Evolutionary conservation across 2,329 filamentous ascomycete species (phyloP), one percentile per base, ranked within the genome.

Genomic region (Fusarium begoniae): DNA sequence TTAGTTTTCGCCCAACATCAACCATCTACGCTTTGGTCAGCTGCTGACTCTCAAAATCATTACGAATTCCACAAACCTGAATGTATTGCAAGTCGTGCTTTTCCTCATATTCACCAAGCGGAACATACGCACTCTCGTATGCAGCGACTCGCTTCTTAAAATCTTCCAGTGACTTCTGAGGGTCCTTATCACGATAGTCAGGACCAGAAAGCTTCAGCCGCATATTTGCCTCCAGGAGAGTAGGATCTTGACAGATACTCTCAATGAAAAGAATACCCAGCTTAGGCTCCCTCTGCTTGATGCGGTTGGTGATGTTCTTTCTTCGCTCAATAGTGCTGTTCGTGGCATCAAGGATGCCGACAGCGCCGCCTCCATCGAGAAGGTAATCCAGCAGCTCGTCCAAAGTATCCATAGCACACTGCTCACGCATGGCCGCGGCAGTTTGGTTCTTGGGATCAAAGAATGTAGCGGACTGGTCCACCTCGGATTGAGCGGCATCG

Each of bases 341-440:
- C 13, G 96, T 99, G 13, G 96, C 96, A 83, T 99, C 96, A 18
- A 99, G 90, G 72, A 99, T 98, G 43, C 96, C 96, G 15, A 98
- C 94, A 37, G 95, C 94, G 53, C 96, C 96, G 35, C 93, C 94
- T 61, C 91, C 88, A 30, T 91, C 87, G 40, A 98, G 86, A 17
- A 99, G 91, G 81, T 97, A 99, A 77, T 98, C 93, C 53, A 99
- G 84, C 14, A 98, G 87, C 80, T 99, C 96, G 78, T 99, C 94
- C 57, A 98, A 85, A 2, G 96, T 98, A 59, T 96, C 93, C 82
- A 98, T 90, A 10, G 96, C 96, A 41, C 97, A 94, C 82, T 97
- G 94, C 80, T 99, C 96, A 74, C 96, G 90, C 37, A 98, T 87
- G 75, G 92, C 92, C 57, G 95, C 90, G 0, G 96, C 96, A 67